phyloP scores from a whole-genome alignment of 768 basidiomycete species.

The Gymnopilus junonius region DNA sequence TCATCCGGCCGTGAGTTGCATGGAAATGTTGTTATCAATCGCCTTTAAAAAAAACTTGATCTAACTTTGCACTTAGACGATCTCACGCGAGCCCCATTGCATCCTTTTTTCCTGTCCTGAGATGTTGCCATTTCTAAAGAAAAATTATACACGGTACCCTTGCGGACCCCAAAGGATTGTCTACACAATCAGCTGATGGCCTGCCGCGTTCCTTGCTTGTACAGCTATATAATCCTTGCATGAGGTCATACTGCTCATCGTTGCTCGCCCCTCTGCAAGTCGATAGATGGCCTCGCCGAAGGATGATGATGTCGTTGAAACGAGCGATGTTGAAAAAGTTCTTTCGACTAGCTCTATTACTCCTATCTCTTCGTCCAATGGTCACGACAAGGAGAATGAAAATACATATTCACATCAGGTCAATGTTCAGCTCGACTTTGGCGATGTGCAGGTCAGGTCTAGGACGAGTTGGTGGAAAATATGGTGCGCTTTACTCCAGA shows the following conservation, averaged over 20 bases:
- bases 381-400: constrained; percentile 11
- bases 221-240: not conserved
- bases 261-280: not conserved
- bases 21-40: not conserved
- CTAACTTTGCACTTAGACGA: not conserved
- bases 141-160: not conserved
- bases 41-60: not conserved
- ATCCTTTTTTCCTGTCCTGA: not conserved
- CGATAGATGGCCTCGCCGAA: not conserved
- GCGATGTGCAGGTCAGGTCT: constrained; percentile 41
- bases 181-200: not conserved
- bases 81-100: not conserved
- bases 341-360: constrained; percentile 1
- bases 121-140: not conserved
- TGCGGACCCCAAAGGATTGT: no score
- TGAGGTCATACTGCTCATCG: not conserved
- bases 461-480: constrained; percentile 59
- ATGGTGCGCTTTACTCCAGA: constrained; percentile 41
- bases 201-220: not conserved
- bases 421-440: constrained; percentile 43
- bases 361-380: not conserved
- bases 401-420: constrained; percentile 9
- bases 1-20: not conserved
- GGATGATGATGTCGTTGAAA: not conserved
- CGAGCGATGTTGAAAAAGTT: not conserved